phyloP scores from a whole-genome alignment of 2,329 filamentous ascomycete species.

The Didymellaceae sp. region DNA sequence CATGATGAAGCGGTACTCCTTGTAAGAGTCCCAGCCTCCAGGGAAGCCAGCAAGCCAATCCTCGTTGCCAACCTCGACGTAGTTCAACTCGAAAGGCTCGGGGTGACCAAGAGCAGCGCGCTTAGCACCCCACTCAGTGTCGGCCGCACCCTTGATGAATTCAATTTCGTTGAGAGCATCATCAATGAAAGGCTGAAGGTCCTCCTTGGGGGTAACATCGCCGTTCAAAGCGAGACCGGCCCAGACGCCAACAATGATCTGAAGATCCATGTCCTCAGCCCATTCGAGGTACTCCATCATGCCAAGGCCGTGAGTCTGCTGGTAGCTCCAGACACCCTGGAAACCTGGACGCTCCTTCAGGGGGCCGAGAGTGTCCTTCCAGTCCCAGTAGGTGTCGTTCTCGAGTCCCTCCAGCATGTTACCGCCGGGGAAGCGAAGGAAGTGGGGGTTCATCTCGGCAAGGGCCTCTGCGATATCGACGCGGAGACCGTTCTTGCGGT shows the following conservation, averaged over 20 bases:
- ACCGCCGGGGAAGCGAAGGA: conserved; percentile 60
- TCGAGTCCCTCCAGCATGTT: conserved; percentile 53
- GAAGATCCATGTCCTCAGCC: conserved; percentile 55
- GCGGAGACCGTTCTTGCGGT: conserved; percentile 59
- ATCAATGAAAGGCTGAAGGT: conserved; percentile 48
- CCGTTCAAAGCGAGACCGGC: conserved; percentile 55
- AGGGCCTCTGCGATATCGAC: conserved; percentile 58
- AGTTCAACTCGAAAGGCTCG: conserved; percentile 47
- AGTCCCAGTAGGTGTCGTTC: conserved; percentile 43
- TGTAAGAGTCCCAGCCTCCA: conserved; percentile 37
- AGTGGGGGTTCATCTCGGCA: conserved; percentile 51
- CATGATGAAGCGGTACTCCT: conserved; percentile 42
- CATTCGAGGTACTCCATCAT: conserved; percentile 58
- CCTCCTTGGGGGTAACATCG: conserved; percentile 43
- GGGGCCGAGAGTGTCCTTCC: conserved; percentile 60
- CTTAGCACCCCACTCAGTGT: conserved; percentile 43
- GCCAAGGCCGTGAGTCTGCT: conserved; percentile 54
- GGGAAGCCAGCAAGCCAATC: conserved; percentile 46
- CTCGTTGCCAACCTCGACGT: conserved; percentile 50
- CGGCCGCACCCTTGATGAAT: conserved; percentile 38
- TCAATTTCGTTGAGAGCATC: conserved; percentile 49
- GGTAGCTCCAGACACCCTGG: conserved; percentile 54
- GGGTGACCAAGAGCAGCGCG: conserved; percentile 47
- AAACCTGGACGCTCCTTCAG: conserved; percentile 57
- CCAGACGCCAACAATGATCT: conserved; percentile 53